Conservation (phyloP, 768 basidiomycete species). For the Termitomyces sp. region DNA sequence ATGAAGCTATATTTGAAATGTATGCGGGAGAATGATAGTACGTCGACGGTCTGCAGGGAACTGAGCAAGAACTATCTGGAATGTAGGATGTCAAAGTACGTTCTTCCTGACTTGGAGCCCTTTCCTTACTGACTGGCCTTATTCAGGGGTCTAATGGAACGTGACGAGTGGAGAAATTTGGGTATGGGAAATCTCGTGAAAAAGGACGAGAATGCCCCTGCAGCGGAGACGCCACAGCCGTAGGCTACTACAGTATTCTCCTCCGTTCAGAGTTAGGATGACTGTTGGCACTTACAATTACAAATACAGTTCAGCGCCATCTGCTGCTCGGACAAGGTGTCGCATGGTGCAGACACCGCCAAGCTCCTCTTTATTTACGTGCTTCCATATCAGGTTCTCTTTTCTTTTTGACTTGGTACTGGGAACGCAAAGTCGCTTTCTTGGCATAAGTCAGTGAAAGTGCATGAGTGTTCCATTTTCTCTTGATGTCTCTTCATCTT, state of each 20-base stretch:
- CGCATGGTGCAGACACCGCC: background rate
- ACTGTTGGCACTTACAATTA: background rate
- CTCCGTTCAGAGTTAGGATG: background rate
- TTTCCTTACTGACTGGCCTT: background rate
- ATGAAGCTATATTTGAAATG: constrained; percentile 83
- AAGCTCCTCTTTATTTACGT: background rate
- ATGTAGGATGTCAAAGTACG: constrained; percentile 86
- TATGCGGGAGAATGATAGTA: constrained; percentile 62
- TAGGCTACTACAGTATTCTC: background rate
- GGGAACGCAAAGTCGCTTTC: background rate
- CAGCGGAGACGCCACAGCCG: background rate
- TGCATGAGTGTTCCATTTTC: background rate
- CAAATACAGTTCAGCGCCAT: background rate
- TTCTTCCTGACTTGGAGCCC: constrained; percentile 2
- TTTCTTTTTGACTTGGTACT: background rate
- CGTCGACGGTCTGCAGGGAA: constrained; percentile 70
- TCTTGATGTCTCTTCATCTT: background rate
- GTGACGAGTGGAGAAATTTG: constrained; percentile 83
- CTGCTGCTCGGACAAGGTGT: background rate
- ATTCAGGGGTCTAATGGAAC: constrained; percentile 79
- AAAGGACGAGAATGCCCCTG: constrained; percentile 14
- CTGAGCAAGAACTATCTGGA: constrained; percentile 78
- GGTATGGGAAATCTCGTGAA: constrained; percentile 57
- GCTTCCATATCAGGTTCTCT: background rate
- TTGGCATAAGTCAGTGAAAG: background rate